Evolutionary conservation across 306 rosid species (phyloP), one percentile per base, ranked within the genome.

Genomic region (Argentina anserina): DNA sequence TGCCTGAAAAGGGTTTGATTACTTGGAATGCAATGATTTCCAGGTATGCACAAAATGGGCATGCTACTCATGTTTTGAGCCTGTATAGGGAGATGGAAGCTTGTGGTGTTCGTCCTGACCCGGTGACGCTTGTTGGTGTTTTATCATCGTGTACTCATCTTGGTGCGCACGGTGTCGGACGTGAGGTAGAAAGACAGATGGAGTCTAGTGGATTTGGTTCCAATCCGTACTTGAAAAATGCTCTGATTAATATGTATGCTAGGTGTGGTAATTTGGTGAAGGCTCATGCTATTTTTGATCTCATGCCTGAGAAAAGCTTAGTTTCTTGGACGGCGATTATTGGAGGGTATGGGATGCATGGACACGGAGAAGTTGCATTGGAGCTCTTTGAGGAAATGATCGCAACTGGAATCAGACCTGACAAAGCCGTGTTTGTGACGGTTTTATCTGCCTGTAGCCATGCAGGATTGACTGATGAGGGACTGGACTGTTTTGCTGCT

Each of bases 1-100:
- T 91, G 85, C 72, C 72, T 12, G 86, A 66, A 5, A 91, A 71
- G 79, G 85, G 89, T 91, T 83, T 91, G 87, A 89, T 90, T 70
- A 70, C 92, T 63, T 91, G 98, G 97, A 93, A 93, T 49, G 96
- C 98, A 0, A 87, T 93, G 94, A 84, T 93, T 73, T 89, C 94
- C 29, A 97, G 98, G 72, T 93, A 86, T 3, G 86, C 97, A 6
- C 97, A 91, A 21, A 89, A 87, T 5, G 98, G 97, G 17, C 80
- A 81, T 58, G 94, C 92, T 31, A 39, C 84, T 26, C 76, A 74
- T 23, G 98, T 89, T 74, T 84, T 93, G 85, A 89, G 85, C 71
- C 82, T 93, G 37, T 90, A 82, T 60, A 49, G 61, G 46, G 70
- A 86, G 58, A 86, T 83, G 87, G 76, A 78, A 23, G 41, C 62